phyloP scores from a whole-genome alignment of 257 asterid genomes.

The Gynochthodes officinalis region DNA sequence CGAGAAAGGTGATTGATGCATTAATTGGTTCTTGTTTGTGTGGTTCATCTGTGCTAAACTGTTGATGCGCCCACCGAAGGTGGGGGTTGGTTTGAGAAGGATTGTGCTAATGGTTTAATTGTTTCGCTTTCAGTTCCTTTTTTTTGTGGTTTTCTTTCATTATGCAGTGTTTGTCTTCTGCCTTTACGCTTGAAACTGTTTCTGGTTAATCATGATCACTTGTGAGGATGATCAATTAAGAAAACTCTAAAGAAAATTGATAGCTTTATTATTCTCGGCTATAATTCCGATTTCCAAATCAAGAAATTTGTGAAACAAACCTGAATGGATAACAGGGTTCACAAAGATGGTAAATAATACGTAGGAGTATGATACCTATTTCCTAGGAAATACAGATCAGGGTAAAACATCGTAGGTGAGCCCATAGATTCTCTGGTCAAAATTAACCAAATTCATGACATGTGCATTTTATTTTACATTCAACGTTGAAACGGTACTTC shows the following conservation, averaged over 20 bases:
- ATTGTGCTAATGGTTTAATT: constrained; percentile 1
- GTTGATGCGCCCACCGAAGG: background rate
- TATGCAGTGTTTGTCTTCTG: background rate
- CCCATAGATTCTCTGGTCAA: too few species aligned
- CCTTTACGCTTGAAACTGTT: background rate
- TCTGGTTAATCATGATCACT: background rate
- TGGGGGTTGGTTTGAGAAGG: constrained; percentile 1
- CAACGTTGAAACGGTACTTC: too few species aligned
- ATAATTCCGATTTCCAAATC: background rate
- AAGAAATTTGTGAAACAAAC: background rate
- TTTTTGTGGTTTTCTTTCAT: background rate
- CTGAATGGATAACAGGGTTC: too few species aligned
- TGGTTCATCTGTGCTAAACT: constrained; percentile 3
- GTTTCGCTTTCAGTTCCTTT: background rate
- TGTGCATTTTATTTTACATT: too few species aligned
- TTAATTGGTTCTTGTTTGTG: background rate
- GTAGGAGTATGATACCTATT: too few species aligned
- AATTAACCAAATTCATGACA: too few species aligned
- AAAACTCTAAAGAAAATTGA: background rate
- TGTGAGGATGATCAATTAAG: background rate
- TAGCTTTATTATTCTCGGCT: background rate
- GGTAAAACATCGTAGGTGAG: too few species aligned
- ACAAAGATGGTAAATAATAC: too few species aligned
- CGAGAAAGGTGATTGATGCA: background rate
- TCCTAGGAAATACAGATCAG: too few species aligned